phyloP scores from a whole-genome alignment of 1,284 basidiomycete species.

The Marasmius sp. region DNA sequence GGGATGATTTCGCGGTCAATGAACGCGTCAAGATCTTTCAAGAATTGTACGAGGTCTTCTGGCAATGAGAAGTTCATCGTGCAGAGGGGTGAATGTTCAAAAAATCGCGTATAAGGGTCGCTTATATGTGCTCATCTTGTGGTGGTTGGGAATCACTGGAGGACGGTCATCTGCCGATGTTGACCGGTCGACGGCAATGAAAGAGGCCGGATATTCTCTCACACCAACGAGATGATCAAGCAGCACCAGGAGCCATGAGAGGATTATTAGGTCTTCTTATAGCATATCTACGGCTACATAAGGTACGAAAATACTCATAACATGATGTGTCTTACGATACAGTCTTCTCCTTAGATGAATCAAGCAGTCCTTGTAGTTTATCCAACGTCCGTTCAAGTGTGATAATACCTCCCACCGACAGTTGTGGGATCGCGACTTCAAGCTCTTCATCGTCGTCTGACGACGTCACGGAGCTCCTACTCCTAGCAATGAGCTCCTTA shows the following conservation, averaged over 20 bases:
- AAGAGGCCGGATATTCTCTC: no score
- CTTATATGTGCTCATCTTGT: no score
- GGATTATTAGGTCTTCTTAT: no score
- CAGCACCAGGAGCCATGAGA: no score
- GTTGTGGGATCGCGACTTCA: constrained; percentile 70
- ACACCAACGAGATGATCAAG: no score
- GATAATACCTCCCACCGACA: constrained; percentile 82
- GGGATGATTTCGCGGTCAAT: constrained; percentile 6
- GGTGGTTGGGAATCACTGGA: no score
- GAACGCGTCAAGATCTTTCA: constrained; percentile 7
- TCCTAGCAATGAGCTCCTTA: constrained; percentile 66
- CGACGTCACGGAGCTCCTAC: constrained; percentile 34
- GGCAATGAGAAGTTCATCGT: constrained; percentile 9
- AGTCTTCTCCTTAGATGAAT: background rate
- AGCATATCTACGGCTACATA: no score
- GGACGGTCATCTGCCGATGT: no score
- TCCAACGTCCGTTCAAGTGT: constrained; percentile 71
- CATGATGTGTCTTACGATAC: background rate
- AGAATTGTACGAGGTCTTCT: background rate
- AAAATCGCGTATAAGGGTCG: background rate
- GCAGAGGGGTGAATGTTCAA: background rate
- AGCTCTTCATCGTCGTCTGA: constrained; percentile 38
- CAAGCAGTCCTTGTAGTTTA: constrained; percentile 42
- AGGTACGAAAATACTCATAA: background rate
- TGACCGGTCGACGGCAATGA: no score